Base-by-base conservation (phyloP, 345 rosid species). In the Camelina sativa region DNA sequence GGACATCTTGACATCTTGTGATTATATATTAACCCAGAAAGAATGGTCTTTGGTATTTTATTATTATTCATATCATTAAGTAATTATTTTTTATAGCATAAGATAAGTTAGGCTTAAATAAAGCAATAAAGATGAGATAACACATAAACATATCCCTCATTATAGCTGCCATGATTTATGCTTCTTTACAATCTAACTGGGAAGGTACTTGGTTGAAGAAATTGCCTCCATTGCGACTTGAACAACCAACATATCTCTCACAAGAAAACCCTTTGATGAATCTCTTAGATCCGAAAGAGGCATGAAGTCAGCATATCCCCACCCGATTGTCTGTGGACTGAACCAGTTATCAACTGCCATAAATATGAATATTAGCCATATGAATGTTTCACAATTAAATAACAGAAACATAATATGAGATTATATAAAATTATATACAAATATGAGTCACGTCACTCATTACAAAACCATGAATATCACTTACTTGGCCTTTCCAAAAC, bases 201-300 rank as follows among this genome's bases (percentile, higher is more conserved):
- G 66, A 41, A 62, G 11, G 51, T 72, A 72, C 55, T 62, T 63
- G 20, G 57, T 41, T 16, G 56, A 16, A 19, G 76, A 63, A 43
- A 73, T 43, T 6, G n/a, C 47, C 70, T 73, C 76, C 11, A 73
- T 30, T 13, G 37, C 46, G 56, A 73, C 76, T 64, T 73, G 76
- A 40, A 73, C 70, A 8, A 63, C 23, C 17, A 73, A 53, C 63
- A 65, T 65, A 73, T 56, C 77, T 4, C 55, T 34, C 48, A 47
- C 44, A 44, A 73, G 38, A 2, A 53, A 64, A 10, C 77, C 77
- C 23, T 55, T 73, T 43, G 77, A 43, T 55, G 78, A 15, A 65
- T 74, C 30, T 56, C 59, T 65, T 7, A 65, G 48, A 55, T 56
- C 40, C 46, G 72, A 46, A 20, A 65, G 46, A 15, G 77, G 34